A percentile compares a stretch with the other conserved stretches of the same genome.
These are phyloP conservation scores for Priceomyces haplophilus DNA, from an alignment of 805 yeast genomes.

Conservation along the genomic window DNA sequence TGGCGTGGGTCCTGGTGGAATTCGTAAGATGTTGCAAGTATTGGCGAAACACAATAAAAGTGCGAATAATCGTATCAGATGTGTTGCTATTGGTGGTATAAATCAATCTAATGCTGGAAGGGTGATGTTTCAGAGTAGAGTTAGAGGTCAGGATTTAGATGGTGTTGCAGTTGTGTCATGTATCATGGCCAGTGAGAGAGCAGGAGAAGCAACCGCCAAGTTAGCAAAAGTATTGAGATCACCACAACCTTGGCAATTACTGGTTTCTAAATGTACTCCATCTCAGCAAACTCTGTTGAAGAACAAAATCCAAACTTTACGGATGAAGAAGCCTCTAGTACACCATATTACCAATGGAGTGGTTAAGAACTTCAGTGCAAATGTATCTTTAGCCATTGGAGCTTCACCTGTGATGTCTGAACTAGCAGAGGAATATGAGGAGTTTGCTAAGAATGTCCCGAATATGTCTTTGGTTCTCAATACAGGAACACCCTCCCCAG, in stretches of 20 bases:
- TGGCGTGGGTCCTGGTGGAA: constrained; percentile 62
- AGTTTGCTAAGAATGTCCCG: constrained; percentile 53
- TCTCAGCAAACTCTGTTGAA: neutral
- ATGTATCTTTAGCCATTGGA: constrained; percentile 77
- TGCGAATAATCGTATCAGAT: constrained; percentile 38
- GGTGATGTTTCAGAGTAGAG: constrained; percentile 49
- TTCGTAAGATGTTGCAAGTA: constrained; percentile 49
- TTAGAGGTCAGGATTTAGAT: constrained; percentile 50
- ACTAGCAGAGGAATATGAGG: constrained; percentile 60
- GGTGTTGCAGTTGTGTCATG: constrained; percentile 92
- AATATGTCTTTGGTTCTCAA: constrained; percentile 60
- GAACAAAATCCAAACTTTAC: constrained; percentile 16
- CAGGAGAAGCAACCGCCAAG: constrained; percentile 48
- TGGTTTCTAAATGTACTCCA: neutral
- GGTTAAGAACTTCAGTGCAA: constrained; percentile 86
- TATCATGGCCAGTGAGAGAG: constrained; percentile 62
- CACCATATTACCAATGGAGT: constrained; percentile 89
- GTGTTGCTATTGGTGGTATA: constrained; percentile 83
- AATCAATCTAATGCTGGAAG: constrained; percentile 59
- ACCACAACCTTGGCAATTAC: constrained; percentile 22
- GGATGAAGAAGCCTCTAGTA: constrained; percentile 52
- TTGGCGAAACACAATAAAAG: constrained; percentile 25
- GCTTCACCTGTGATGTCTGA: constrained; percentile 91
- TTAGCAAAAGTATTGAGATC: constrained; percentile 28
- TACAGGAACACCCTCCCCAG: constrained; percentile 66